These are phyloP conservation scores for Coemansia sp. DNA, from an alignment of 192 early-diverging fungal species.

Conservation along the genomic window DNA sequence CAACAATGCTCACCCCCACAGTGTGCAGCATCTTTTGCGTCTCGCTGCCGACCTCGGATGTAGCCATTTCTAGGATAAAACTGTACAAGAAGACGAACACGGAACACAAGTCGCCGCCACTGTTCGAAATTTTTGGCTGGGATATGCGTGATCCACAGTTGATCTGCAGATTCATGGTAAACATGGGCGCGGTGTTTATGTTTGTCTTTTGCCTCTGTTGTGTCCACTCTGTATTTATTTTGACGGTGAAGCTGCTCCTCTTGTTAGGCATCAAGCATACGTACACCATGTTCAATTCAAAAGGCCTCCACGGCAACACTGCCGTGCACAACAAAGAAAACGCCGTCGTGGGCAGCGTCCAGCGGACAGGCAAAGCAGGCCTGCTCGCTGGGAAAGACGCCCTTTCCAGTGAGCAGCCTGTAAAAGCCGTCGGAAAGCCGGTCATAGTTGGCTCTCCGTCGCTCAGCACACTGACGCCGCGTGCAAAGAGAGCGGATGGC, in stretches of 20 bases:
- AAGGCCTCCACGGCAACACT: conserved; percentile 9
- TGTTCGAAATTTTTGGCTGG: not conserved
- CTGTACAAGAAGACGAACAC: not conserved
- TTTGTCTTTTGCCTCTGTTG: not conserved
- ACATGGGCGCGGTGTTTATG: not conserved
- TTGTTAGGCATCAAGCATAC: not conserved
- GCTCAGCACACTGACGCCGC: conserved; percentile 14
- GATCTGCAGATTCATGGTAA: not conserved
- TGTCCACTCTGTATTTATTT: not conserved
- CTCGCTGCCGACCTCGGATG: conserved; percentile 11
- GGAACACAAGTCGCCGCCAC: not conserved
- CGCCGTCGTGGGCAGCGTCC: conserved; percentile 13
- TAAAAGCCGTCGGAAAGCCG: not conserved
- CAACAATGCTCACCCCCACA: conserved; percentile 15
- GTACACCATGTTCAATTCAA: conserved; percentile 22
- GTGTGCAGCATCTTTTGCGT: conserved; percentile 31
- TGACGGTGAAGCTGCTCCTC: no score
- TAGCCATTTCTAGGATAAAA: conserved; percentile 1
- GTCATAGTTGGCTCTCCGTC: conserved; percentile 15
- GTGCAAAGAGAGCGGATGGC: conserved; percentile 8
- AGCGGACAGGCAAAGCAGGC: conserved; percentile 18
- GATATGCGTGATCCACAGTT: not conserved
- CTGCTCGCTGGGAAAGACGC: conserved; percentile 12
- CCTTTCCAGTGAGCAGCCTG: not conserved
- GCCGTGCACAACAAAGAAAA: conserved; percentile 36